Evolutionary conservation across 768 basidiomycete genomes (phyloP).

Genomic region (Naganishia friedmannii): DNA sequence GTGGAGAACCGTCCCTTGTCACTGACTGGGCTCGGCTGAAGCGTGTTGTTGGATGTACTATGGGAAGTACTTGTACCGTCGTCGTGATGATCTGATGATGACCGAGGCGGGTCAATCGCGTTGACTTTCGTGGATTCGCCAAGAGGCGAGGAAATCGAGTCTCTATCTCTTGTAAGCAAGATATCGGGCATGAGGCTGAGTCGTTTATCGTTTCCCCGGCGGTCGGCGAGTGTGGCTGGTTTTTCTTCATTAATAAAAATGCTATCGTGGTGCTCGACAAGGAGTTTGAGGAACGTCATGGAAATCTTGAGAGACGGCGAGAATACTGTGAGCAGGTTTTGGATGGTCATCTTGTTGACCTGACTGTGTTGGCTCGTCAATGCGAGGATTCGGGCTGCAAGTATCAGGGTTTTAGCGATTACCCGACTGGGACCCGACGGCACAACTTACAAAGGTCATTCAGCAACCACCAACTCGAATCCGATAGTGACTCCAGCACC

Average conservation of each 20-base stretch:
- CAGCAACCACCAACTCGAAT: slow-evolving; percentile 78
- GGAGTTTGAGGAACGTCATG: slow-evolving; percentile 41
- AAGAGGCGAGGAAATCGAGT: not conserved
- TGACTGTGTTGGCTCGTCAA: slow-evolving; percentile 66
- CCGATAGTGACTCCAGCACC: slow-evolving; percentile 28
- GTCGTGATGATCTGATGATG: not conserved
- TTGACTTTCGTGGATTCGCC: slow-evolving; percentile 1
- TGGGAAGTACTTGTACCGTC: not conserved
- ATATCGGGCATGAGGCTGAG: slow-evolving; percentile 17
- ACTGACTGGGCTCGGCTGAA: not conserved
- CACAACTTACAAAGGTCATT: slow-evolving; percentile 66
- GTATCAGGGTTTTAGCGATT: not conserved
- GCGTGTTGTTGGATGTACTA: not conserved
- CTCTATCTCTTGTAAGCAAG: not conserved
- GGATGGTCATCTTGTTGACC: slow-evolving; percentile 87
- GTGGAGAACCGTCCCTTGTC: slow-evolving; percentile 22
- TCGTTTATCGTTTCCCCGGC: slow-evolving; percentile 7
- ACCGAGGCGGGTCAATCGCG: not conserved
- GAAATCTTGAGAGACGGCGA: slow-evolving; percentile 60
- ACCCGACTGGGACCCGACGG: not conserved
- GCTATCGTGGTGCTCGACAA: slow-evolving; percentile 37
- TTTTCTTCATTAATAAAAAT: slow-evolving; percentile 35
- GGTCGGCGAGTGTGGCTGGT: slow-evolving; percentile 12
- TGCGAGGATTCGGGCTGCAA: slow-evolving; percentile 59
- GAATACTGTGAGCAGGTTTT: slow-evolving; percentile 81